Evolutionary conservation across 2,329 filamentous ascomycete species (phyloP).

Genomic region (Dothideomycetes sp.): DNA sequence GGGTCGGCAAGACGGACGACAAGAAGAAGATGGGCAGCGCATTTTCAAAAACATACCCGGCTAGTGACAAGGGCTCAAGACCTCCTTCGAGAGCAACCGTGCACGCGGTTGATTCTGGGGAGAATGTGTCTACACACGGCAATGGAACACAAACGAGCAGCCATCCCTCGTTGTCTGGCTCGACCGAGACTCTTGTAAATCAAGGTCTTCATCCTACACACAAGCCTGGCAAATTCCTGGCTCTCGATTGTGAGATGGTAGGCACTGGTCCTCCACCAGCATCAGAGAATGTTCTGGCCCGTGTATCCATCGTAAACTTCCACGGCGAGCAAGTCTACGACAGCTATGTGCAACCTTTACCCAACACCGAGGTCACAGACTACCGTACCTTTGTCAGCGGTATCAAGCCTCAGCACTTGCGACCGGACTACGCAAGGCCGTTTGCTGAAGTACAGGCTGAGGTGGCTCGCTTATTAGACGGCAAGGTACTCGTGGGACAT

Average conservation of each 20-base stretch:
- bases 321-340: constrained; percentile 90
- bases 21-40: constrained; percentile 41
- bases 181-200: constrained; percentile 31
- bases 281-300: constrained; percentile 65
- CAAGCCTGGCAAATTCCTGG: constrained; percentile 78
- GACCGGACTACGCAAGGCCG: constrained; percentile 29
- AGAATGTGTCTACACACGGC: constrained; percentile 50
- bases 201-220: constrained; percentile 38
- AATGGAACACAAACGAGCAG: constrained; percentile 52
- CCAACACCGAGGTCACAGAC: constrained; percentile 63
- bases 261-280: constrained; percentile 58
- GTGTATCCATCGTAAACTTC: constrained; percentile 86
- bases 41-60: constrained; percentile 19
- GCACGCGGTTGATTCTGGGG: constrained; percentile 45
- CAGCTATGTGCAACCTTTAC: constrained; percentile 64
- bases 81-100: constrained; percentile 35
- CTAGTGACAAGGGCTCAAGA: constrained; percentile 38
- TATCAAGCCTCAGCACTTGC: constrained; percentile 63
- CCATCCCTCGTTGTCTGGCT: constrained; percentile 35
- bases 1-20: constrained; percentile 7
- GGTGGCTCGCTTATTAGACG: constrained; percentile 57
- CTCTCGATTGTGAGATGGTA: constrained; percentile 97
- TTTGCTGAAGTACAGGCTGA: constrained; percentile 70
- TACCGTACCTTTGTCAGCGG: constrained; percentile 85
- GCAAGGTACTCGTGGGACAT: constrained; percentile 70